Base-by-base conservation (phyloP, 202 grass and related monocot genomes). In the Cymbopogon flexuosus region DNA sequence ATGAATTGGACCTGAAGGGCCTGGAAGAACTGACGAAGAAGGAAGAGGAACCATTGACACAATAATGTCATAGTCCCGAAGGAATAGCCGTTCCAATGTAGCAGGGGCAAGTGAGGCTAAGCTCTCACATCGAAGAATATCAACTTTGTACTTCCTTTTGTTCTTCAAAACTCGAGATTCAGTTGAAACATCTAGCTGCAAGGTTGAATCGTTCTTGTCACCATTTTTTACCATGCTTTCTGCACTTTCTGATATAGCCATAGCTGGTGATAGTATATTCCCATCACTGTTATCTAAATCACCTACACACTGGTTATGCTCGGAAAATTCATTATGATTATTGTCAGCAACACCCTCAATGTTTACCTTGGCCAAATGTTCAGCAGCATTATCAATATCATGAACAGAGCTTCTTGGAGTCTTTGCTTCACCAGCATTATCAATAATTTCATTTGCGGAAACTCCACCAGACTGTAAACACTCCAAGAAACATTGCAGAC, bases 111-210 rank as follows among this genome's bases (percentile, higher is more conserved):
- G 95, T 80, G 95, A 86, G 47, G 95, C 95, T 88, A 98, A 89
- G 76, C 95, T 98, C 86, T 98, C 95, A 62, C 95, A 98, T 63
- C 95, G 88, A 66, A 98, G 90, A 79, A 98, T 91, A 89, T 98
- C 95, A 86, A 95, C 88, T 74, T 78, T 85, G 69, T 94, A 98
- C 84, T 94, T 94, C 65, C 95, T 98, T 85, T 80, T 91, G 72
- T 69, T 91, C 86, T 89, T 94, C 27, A 72, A 82, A 74, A 88
- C 36, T 78, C 57, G 66, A 42, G 40, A 76, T 46, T 71, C 78
- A 87, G 75, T 83, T 54, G 86, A 71, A 79, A 76, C 72, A 84
- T 87, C 85, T 56, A 86, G 35, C 37, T 73, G 65, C 3, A 47
- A 47, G 23, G 59, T 83, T 2, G 47, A 69, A 84, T 47, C 77